Evolutionary conservation across 176 grass and related monocot species (phyloP), one percentile per base, ranked within the genome.

Genomic region (Miscanthus lutarioriparius): DNA sequence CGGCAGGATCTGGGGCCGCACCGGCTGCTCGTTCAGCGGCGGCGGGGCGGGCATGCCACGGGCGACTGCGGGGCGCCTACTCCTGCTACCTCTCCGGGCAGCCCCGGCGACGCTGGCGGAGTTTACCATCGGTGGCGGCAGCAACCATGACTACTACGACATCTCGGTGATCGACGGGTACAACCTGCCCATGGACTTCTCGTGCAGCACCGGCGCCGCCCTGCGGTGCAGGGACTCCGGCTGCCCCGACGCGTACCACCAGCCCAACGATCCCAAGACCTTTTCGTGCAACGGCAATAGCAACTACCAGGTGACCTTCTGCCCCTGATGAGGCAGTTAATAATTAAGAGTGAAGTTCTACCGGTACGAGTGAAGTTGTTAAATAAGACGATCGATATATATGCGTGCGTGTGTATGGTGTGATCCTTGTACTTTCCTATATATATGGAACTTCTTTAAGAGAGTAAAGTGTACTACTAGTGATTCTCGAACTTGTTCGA

Each of bases 1-100:
- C 10, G 83, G 48, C 37, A 70, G 64, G 63, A 6, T 85, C 10
- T 84, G 82, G 72, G 82, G 82, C 5, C 82, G 72, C 72, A 84
- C 82, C 0, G 63, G 74, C 15, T 77, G 83, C 73, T 30, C 10
- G n/a, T 77, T 56, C 62, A 40, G 15, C 16, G 47, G 63, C 22
- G 62, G 7, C 0, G n/a, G 1, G 72, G 56, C 5, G 0, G 35
- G 63, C 16, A n/a, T n/a, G 16, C 13, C 2, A 77, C 73, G 0
- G 73, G 33, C 9, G 73, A 84, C 35, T 77, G 63, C n/a, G 62
- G 2, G 82, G 82, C 14, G 64, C 15, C 4, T 25, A 59, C 0
- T 30, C 22, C 2, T 85, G 73, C 83, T 16, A 1, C 3, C 61
- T 76, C 33, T 69, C 72, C 2, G 73, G 83, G 5, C 15, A 56